Conservation (phyloP, 2,329 filamentous ascomycete genomes). For the Fusarium bulbicola region DNA sequence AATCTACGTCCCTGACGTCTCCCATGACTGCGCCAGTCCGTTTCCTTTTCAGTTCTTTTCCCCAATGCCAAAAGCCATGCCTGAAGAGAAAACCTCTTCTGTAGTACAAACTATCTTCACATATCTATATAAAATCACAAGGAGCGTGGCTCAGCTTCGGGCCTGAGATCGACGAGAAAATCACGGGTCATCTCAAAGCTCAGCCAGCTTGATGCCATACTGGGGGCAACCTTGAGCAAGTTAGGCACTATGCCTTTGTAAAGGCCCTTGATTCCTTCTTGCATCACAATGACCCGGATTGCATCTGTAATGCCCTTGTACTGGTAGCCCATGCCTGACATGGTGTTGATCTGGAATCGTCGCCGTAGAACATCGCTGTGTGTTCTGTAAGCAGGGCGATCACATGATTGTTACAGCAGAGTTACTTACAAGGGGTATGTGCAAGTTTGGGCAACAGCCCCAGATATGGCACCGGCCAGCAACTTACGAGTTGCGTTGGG, state of each 20-base stretch:
- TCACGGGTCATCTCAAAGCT: constrained; percentile 96
- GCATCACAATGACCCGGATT: constrained; percentile 78
- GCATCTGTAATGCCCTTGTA: constrained; percentile 91
- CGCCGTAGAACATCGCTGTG: constrained; percentile 86
- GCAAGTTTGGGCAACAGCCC: constrained; percentile 94
- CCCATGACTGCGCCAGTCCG: constrained; percentile 18
- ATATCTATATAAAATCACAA: constrained; percentile 38
- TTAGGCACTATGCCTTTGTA: constrained; percentile 98
- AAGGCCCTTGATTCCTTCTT: constrained; percentile 85
- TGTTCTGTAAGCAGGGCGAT: constrained; percentile 28
- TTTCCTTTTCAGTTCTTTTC: constrained; percentile 8
- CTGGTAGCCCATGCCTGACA: constrained; percentile 97
- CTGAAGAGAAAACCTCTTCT: neutral
- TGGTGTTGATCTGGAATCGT: constrained; percentile 98
- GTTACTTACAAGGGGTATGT: constrained; percentile 91
- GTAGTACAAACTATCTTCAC: constrained; percentile 30
- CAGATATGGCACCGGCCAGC: constrained; percentile 90
- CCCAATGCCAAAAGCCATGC: constrained; percentile 1
- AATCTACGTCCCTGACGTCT: constrained; percentile 19
- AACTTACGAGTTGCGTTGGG: constrained; percentile 84
- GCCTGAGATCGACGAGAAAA: constrained; percentile 74
- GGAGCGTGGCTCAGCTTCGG: constrained; percentile 47
- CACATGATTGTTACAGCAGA: constrained; percentile 5
- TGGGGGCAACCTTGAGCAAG: constrained; percentile 94
- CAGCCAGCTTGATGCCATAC: constrained; percentile 98